phyloP scores from a whole-genome alignment of 345 rosid genomes.

The Physaria fendleri region DNA sequence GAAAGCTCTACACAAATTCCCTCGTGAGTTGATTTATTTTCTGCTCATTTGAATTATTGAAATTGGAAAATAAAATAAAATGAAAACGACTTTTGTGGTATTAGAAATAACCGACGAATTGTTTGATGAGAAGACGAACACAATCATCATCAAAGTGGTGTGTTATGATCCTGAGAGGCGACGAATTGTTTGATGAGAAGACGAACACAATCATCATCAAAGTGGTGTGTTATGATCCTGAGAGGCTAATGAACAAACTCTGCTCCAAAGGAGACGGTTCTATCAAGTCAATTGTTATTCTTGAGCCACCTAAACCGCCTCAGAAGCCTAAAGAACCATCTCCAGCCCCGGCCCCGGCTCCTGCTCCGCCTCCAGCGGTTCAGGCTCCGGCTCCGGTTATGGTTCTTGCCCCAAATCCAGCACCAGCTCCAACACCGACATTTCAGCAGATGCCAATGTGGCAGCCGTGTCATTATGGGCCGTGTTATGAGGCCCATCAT shows the following conservation, averaged over 20 bases:
- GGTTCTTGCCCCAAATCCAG: not conserved
- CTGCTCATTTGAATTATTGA: not conserved
- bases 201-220: conserved; percentile 50
- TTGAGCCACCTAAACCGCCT: conserved; percentile 24
- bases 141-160: conserved; percentile 52
- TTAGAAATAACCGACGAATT: conserved; percentile 56
- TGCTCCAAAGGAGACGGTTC: conserved; percentile 44
- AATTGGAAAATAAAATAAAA: not conserved
- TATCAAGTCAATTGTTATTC: conserved; percentile 45
- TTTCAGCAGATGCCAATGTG: conserved; percentile 3
- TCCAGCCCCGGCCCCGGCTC: conserved; percentile 2
- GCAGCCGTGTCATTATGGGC: conserved; percentile 22
- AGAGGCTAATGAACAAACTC: conserved; percentile 49
- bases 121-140: conserved; percentile 61
- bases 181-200: conserved; percentile 77
- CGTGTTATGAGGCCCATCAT: conserved; percentile 25
- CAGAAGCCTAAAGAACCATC: no score
- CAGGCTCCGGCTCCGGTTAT: not conserved
- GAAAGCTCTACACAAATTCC: conserved; percentile 49
- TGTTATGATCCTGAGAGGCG: conserved; percentile 69
- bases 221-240: conserved; percentile 67
- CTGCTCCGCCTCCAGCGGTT: conserved; percentile 4
- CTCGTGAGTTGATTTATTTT: conserved; percentile 44
- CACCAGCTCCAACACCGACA: not conserved
- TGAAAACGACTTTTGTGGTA: not conserved